Percentiles rank a stretch among this genome's conserved stretches.
Conservation (phyloP, 1,139 yeast genomes). For the Debaryomyces robertsiae region DNA sequence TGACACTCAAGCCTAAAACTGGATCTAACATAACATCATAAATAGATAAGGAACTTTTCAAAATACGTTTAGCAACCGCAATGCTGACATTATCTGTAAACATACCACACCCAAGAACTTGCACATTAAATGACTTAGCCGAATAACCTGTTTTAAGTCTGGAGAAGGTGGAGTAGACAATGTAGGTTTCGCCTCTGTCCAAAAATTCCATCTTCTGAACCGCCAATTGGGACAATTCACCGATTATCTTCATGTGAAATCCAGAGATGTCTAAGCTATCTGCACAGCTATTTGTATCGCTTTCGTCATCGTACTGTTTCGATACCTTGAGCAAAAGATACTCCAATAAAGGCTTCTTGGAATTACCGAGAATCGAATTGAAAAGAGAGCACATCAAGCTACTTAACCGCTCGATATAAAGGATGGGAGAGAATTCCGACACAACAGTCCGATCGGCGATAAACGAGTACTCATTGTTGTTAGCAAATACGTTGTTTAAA, state of each 20-base stretch:
- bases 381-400: constrained; percentile 39
- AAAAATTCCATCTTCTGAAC: constrained; percentile 43
- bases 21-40: constrained; percentile 46
- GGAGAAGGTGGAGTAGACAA: constrained; percentile 44
- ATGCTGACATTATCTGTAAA: constrained; percentile 42
- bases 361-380: constrained; percentile 30
- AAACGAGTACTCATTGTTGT: constrained; percentile 24
- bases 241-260: constrained; percentile 32
- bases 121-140: constrained; percentile 42
- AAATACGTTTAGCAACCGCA: constrained; percentile 35
- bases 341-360: constrained; percentile 30
- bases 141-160: constrained; percentile 45
- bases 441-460: constrained; percentile 35
- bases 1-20: constrained; percentile 50
- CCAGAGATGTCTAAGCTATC: constrained; percentile 27
- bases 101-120: constrained; percentile 47
- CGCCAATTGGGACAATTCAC: constrained; percentile 36
- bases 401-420: constrained; percentile 47
- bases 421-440: constrained; percentile 44
- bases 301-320: constrained; percentile 21
- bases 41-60: constrained; percentile 43
- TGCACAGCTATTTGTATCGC: constrained; percentile 9
- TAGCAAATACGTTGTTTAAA: constrained; percentile 28
- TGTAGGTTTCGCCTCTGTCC: constrained; percentile 48
- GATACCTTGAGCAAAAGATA: constrained; percentile 32